Evolutionary conservation across 2,329 filamentous ascomycete genomes (phyloP).

Genomic region (Calonectria hongkongensis): DNA sequence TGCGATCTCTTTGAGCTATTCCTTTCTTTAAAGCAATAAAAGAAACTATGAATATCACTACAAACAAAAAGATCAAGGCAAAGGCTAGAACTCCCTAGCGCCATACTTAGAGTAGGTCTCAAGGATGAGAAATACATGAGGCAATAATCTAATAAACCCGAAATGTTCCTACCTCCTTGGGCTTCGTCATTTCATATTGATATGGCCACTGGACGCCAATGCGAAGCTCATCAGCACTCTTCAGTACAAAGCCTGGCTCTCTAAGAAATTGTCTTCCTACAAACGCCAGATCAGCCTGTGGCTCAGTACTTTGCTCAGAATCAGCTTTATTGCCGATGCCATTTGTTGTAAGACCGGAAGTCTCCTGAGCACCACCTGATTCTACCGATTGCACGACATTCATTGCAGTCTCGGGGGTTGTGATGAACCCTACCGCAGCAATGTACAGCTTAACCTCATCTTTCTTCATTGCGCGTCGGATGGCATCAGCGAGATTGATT

Average conservation of each 20-base stretch:
- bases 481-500: constrained; percentile 78
- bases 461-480: constrained; percentile 61
- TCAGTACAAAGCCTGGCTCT: constrained; percentile 7
- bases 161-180: no score
- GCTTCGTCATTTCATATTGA: constrained; percentile 3
- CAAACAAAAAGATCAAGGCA: no score
- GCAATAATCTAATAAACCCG: no score
- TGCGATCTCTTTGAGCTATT: no score
- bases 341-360: no score
- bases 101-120: no score
- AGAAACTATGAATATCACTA: no score
- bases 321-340: no score
- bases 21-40: no score
- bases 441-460: background rate
- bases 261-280: constrained; percentile 19
- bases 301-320: background rate
- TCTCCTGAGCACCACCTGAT: background rate
- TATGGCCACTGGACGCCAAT: constrained; percentile 6
- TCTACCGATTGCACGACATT: background rate
- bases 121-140: no score
- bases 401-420: background rate
- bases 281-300: background rate
- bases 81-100: no score
- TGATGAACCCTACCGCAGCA: constrained; percentile 20
- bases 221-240: background rate